Evolutionary conservation across 352 stramenopile genomes (phyloP), one percentile per base, ranked within the genome.

Genomic region (Globisporangium barbulae): DNA sequence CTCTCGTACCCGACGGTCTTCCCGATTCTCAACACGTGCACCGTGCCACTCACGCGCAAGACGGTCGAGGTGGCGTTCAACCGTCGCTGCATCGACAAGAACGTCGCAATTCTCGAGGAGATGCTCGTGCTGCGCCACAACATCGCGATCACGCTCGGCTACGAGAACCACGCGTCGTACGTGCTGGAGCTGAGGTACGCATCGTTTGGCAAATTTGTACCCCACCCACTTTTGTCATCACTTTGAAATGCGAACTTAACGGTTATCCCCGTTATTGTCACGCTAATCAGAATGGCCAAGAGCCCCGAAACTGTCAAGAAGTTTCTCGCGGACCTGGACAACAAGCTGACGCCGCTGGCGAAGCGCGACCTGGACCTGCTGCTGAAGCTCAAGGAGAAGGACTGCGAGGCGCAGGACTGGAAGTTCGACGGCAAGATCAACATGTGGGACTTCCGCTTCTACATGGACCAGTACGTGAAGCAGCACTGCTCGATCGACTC

Each of bases 391-490:
- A 93, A 93, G 68, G 69, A 89, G 70, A 64, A 71, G 5, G 79
- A 91, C 61, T 85, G 75, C 59, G 72, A 87, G 50, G 60, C 60
- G 21, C 76, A 86, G 31, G 72, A 57, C 2, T 76, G 73, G 73
- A 77, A 85, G 57, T 91, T 90, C 61, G 86, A 94, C 64, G 87
- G 84, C 52, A 90, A 93, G 65, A 74, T 97, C 69, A 92, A 97
- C 73, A 93, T 94, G 70, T 97, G 87, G 85, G 90, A 97, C 74
- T 92, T 91, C 54, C 77, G 76, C 21, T 97, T 93, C 74, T 97
- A 97, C 76, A 90, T 88, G 72, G 87, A 95, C 66, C 74, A 89
- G 55, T 89, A 88, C 70, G 73, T 94, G 41, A 96, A 96, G 68
- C 85, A 93, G 50, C 70, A 96, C 71, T 95, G 83, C 70, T 85